Evolutionary conservation across 306 rosid species (phyloP).

Genomic region (Senna siamea): DNA sequence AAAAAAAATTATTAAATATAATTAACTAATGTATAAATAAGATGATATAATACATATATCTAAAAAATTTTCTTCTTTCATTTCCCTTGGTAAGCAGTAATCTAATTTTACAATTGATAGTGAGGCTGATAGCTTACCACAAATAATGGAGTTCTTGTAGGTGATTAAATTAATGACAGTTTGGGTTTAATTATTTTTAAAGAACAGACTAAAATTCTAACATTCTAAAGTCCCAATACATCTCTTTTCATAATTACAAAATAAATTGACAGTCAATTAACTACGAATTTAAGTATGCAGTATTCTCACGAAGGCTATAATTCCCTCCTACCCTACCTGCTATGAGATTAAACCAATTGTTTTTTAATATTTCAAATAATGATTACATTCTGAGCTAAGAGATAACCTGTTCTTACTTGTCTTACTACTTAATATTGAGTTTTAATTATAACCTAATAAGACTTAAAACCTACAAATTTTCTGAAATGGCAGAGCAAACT

Average conservation of each 20-base stretch:
- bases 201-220: neutral
- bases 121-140: neutral
- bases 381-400: too few relatives aligned
- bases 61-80: too few relatives aligned
- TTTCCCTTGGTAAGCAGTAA: neutral
- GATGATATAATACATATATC: too few relatives aligned
- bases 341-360: neutral
- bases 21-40: too few relatives aligned
- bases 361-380: neutral
- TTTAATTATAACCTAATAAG: too few relatives aligned
- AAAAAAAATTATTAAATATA: too few relatives aligned
- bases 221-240: neutral
- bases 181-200: neutral
- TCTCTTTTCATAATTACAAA: neutral
- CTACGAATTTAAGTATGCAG: neutral
- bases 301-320: neutral
- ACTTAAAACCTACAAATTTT: neutral
- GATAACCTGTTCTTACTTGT: too few relatives aligned
- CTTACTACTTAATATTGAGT: neutral
- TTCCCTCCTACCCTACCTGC: neutral
- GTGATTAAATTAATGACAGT: neutral
- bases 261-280: neutral
- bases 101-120: neutral
- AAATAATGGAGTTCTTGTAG: neutral
- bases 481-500: neutral